Evolutionary conservation across 2,329 filamentous ascomycete species (phyloP), one percentile per base, ranked within the genome.

Genomic region (Alternaria atra): DNA sequence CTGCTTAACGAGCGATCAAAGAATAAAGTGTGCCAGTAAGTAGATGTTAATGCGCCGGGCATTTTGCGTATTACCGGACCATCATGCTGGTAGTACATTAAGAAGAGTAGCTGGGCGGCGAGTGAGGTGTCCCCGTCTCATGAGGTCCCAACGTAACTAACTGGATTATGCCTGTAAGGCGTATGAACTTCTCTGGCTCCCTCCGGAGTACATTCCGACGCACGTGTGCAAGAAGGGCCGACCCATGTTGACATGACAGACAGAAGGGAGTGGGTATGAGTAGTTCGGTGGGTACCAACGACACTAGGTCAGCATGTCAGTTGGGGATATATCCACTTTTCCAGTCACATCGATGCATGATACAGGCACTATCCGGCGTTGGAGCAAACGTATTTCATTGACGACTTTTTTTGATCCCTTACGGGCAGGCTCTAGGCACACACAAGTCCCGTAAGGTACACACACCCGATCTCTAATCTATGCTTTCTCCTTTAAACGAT

Each of bases 331-430:
- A 50, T 35, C 46, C 46, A 37, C 46, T 50, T 50, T 50, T 35
- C 32, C 20, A 42, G 32, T 50, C 20, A 50, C 32, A 25, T 35
- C 46, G 23, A 37, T 35, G 46, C 46, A 50, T 25, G 32, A 25
- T 50, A 35, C 13, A 25, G 46, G 46, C 32, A 50, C 46, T 20
- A 50, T 32, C 32, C 20, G 15, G 23, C 34, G 15, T 25, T 35
- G 46, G 46, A 50, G 46, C 30, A 50, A 50, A 50, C 46, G 46
- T 50, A 50, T 50, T 50, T 50, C 46, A 50, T 50, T 50, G 46
- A 50, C 32, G 32, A 37, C 46, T 50, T 50, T 47, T 50, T 25
- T 50, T 12, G 27, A 25, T 15, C 20, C 39, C 46, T 25, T 50
- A 50, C 46, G 20, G 46, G 46, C 46, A 50, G 39, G 46, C 46